Evolutionary conservation across 2,329 filamentous ascomycete species (phyloP).

Genomic region (Drechslera avenae): DNA sequence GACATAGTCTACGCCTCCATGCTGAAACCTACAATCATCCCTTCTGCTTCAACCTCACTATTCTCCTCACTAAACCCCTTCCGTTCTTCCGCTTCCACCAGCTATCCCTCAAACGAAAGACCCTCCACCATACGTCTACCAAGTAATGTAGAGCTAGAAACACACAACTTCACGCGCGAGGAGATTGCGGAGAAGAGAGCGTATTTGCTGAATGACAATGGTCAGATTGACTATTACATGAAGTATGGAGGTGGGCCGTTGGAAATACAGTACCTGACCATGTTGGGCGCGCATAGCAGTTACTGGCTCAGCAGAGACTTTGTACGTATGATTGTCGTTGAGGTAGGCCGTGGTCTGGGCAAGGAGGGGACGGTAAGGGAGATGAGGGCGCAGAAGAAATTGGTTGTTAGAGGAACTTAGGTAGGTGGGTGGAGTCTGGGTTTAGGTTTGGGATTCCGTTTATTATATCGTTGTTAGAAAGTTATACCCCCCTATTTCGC

Average conservation of each 20-base stretch:
- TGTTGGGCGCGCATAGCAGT: slow-evolving; percentile 92
- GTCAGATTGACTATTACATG: slow-evolving; percentile 90
- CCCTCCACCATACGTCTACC: slow-evolving; percentile 49
- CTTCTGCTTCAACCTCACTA: slow-evolving; percentile 65
- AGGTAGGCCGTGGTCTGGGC: slow-evolving; percentile 78
- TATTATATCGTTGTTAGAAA: not conserved
- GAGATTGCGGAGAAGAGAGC: slow-evolving; percentile 91
- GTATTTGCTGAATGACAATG: slow-evolving; percentile 89
- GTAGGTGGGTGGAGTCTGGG: not conserved
- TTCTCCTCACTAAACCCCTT: slow-evolving; percentile 51
- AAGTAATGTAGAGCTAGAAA: slow-evolving; percentile 80
- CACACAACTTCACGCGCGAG: slow-evolving; percentile 91
- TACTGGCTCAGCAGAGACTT: slow-evolving; percentile 92
- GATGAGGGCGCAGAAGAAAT: slow-evolving; percentile 61
- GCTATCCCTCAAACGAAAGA: slow-evolving; percentile 26
- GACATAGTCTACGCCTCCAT: slow-evolving; percentile 78
- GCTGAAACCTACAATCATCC: slow-evolving; percentile 78
- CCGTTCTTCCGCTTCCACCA: slow-evolving; percentile 34
- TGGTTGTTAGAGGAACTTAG: slow-evolving; percentile 10
- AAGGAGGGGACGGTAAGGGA: slow-evolving; percentile 60
- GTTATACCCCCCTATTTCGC: not conserved
- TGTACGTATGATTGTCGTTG: slow-evolving; percentile 85
- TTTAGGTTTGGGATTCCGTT: not conserved
- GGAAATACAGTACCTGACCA: slow-evolving; percentile 95
- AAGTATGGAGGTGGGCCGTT: slow-evolving; percentile 82